Base-by-base conservation (phyloP, 1,139 yeast species). In the Ogataea hybrid region DNA sequence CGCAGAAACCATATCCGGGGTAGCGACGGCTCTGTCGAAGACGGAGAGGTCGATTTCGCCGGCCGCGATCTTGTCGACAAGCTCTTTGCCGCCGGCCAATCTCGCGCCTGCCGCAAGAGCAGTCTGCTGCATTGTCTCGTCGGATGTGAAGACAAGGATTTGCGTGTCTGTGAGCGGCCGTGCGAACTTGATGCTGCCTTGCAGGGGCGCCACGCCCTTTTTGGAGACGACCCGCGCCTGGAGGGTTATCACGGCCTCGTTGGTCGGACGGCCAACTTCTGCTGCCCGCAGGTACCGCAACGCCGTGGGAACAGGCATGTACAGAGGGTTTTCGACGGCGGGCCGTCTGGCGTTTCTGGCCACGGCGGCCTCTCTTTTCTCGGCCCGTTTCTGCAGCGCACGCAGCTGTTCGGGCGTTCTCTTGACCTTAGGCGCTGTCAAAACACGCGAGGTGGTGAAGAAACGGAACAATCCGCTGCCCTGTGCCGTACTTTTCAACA, bases 1-100 rank as follows among this genome's bases (percentile, higher is more conserved):
- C 32, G 75, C 72, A 21, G 76, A 67, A 30, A 77, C 75, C 49
- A 88, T 77, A 38, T 88, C 96, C 2, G 95, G 84, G 2, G 96
- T 84, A 7, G 97, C 95, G 58, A 84, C 82, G 28, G 89, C 81
- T 57, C 81, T 84, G 57, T 89, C 89, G 57, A 83, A 84, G 52
- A 77, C 74, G 34, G 42, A 39, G 10, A 87, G 67, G 32, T 69
- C 68, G 25, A 39, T 41, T 10, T 47, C 47, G 18, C 88, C 92
- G 7, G 69, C 64, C 42, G 71, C 67, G 47, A 89, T 81, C 47
- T 75, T 65, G 28, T 81, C 83, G 33, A 92, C 70, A 44, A 87
- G 70, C 25, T 85, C 89, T 34, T 69, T 61, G 9, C 95, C 95
- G 23, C 96, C 97, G 21, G 79, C 84, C 2, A 68, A 57, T 11